Evolutionary conservation across 2,329 filamentous ascomycete genomes (phyloP).

Genomic region (Exutisphaerella laricina): DNA sequence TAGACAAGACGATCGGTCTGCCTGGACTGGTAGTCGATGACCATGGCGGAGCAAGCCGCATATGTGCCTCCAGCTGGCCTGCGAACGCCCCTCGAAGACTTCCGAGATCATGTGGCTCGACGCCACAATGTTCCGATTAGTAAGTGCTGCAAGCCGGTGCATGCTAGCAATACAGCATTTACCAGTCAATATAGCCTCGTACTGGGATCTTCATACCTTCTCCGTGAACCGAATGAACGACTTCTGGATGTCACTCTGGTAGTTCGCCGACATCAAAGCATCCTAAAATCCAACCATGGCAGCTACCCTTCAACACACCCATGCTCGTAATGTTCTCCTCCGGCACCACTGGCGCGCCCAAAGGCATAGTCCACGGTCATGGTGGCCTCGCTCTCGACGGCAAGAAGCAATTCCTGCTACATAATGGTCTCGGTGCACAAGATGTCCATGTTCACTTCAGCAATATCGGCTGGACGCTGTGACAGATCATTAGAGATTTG

Average conservation of each 20-base stretch:
- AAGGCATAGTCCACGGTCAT: conserved; percentile 69
- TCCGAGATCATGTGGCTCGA: conserved; percentile 5
- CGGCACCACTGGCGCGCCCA: conserved; percentile 73
- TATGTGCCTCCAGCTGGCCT: conserved; percentile 10
- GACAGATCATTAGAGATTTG: conserved; percentile 33
- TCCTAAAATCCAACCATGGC: conserved; percentile 9
- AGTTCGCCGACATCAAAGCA: conserved; percentile 11
- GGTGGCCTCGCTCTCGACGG: conserved; percentile 56
- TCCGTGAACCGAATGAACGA: conserved; percentile 15
- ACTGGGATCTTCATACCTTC: conserved; percentile 13
- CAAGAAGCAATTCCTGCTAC: conserved; percentile 55
- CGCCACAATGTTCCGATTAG: conserved; percentile 6
- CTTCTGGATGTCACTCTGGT: conserved; percentile 17
- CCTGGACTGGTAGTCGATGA: too few species aligned
- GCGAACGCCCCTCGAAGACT: conserved; percentile 12
- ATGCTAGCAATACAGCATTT: neutral
- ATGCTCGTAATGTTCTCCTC: conserved; percentile 16
- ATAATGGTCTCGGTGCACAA: conserved; percentile 40
- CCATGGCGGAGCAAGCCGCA: conserved; percentile 7
- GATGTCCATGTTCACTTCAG: conserved; percentile 52
- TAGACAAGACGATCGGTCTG: too few species aligned
- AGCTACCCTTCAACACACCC: conserved; percentile 6
- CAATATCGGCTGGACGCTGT: conserved; percentile 80
- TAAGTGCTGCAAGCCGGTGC: neutral
- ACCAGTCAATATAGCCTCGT: neutral